Conservation (phyloP, 164 flowering plant species). For the Vitis amurensis region DNA sequence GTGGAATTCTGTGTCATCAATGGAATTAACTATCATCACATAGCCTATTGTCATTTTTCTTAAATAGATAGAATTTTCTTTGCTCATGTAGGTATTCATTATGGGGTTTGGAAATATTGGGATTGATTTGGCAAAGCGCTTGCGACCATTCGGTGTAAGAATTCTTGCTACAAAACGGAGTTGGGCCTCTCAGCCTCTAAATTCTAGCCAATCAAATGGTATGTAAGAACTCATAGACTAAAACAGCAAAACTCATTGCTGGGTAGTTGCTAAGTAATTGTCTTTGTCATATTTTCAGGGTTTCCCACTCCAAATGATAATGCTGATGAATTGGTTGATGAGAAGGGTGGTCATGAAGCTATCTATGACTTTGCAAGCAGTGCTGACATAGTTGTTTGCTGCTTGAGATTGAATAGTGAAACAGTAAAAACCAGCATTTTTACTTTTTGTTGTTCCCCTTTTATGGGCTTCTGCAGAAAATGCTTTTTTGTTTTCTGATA, state of each 20-base stretch:
- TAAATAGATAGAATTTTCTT: neutral
- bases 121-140: constrained; percentile 74
- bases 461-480: neutral
- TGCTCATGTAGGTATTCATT: constrained; percentile 62
- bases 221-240: constrained; percentile 4
- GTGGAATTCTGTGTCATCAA: no score
- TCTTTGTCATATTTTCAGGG: constrained; percentile 19
- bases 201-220: constrained; percentile 39
- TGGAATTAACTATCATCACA: no score
- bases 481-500: constrained; percentile 2
- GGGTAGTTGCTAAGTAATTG: constrained; percentile 6
- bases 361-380: constrained; percentile 62
- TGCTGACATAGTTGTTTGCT: constrained; percentile 80
- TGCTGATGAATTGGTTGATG: constrained; percentile 59
- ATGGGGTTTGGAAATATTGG: constrained; percentile 92
- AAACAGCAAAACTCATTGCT: neutral
- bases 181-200: constrained; percentile 43
- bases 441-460: neutral
- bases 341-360: constrained; percentile 71
- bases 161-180: constrained; percentile 85
- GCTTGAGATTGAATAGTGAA: constrained; percentile 65
- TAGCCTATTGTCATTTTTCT: neutral
- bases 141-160: constrained; percentile 83
- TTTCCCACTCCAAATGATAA: constrained; percentile 19
- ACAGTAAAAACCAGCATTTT: constrained; percentile 45